These are phyloP conservation scores for Ilex asprella DNA, from an alignment of 257 asterid species.

Conservation along the genomic window DNA sequence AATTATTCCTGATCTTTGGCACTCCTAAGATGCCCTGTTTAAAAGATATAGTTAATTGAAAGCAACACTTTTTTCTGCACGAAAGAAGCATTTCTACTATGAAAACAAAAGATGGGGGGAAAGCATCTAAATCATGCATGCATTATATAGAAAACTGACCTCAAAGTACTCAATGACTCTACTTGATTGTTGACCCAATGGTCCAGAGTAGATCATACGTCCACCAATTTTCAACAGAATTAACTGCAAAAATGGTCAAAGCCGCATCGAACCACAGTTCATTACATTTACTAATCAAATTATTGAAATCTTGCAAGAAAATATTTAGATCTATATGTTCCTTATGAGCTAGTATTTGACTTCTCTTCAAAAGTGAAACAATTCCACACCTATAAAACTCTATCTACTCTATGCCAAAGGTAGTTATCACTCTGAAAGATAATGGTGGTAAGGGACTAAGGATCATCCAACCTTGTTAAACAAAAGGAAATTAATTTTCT, in stretches of 20 bases:
- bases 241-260: conserved; percentile 17
- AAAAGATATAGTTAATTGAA: not conserved
- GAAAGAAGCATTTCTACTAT: not conserved
- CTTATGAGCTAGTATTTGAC: no score
- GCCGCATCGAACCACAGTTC: no score
- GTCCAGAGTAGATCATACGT: conserved; percentile 32
- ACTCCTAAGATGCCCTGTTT: conserved; percentile 31
- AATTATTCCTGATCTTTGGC: conserved; percentile 31
- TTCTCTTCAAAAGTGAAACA: no score
- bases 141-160: conserved; percentile 10
- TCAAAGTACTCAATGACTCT: conserved; percentile 36
- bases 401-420: no score
- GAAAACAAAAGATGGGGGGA: not conserved
- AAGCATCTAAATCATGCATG: not conserved
- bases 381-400: no score
- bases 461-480: no score
- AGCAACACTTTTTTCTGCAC: not conserved
- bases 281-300: no score
- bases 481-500: no score
- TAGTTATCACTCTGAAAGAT: no score
- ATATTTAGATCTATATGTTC: no score
- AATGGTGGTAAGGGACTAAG: no score
- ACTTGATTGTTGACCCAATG: conserved; percentile 26
- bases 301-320: no score
- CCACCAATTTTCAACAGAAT: conserved; percentile 45